A percentile compares a stretch with the other conserved stretches of the same genome.
These are phyloP conservation scores for Borovskyia barvae DNA, from an alignment of 208 protist genomes.

Conservation along the genomic window DNA sequence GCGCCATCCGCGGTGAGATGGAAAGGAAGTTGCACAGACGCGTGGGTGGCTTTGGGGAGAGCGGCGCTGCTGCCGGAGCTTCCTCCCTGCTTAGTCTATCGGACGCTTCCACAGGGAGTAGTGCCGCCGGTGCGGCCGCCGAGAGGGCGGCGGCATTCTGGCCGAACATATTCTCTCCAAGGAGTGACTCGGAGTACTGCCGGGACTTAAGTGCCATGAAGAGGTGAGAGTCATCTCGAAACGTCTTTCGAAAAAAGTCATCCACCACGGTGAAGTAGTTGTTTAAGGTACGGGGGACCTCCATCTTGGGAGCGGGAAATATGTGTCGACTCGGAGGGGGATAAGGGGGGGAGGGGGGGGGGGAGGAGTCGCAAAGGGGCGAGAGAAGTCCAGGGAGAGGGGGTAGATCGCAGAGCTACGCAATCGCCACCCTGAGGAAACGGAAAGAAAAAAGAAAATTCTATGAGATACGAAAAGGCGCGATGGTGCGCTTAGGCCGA, in stretches of 20 bases:
- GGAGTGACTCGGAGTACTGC: constrained; percentile 62
- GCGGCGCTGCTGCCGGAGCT: not conserved
- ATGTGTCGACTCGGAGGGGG: not conserved
- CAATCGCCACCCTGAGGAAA: too few species aligned
- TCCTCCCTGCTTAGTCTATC: not conserved
- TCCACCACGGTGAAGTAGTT: constrained; percentile 79
- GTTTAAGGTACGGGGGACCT: constrained; percentile 61
- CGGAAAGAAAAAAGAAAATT: too few species aligned
- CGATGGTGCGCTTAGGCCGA: too few species aligned
- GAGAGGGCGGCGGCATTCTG: constrained; percentile 11
- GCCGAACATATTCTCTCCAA: constrained; percentile 41
- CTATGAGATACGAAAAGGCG: too few species aligned
- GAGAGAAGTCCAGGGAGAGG: too few species aligned
- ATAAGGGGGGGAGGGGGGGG: not conserved
- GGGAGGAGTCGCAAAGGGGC: too few species aligned
- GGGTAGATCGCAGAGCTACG: too few species aligned
- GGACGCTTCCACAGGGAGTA: not conserved
- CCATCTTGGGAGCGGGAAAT: constrained; percentile 28
- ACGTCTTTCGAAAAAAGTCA: constrained; percentile 88
- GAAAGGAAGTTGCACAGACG: constrained; percentile 33
- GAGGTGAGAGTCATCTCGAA: constrained; percentile 68
- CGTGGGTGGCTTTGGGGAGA: not conserved
- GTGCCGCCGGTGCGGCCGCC: not conserved
- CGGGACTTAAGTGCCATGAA: constrained; percentile 75
- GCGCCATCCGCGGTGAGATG: constrained; percentile 75